Base-by-base conservation (phyloP, 2,329 filamentous ascomycete species). In the Fusarium penzigii region DNA sequence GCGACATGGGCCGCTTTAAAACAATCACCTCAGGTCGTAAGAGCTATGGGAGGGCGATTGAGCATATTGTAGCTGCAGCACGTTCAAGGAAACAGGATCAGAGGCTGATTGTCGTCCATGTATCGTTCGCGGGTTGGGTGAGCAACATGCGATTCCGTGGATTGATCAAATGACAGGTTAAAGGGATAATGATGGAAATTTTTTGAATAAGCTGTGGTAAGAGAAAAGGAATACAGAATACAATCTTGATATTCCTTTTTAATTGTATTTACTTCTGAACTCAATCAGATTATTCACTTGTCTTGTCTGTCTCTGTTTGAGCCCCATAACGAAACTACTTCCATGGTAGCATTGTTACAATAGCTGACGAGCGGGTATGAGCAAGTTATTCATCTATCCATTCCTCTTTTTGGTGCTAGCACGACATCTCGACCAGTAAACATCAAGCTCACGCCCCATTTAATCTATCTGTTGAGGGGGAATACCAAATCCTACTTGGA, bases 1-100 rank as follows among this genome's bases (percentile, higher is more conserved):
- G 57, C 51, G 58, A 54, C 53, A 45, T 51, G 57, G 54, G 57
- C 52, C 36, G 46, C 44, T 39, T 57, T 47, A 53, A 50, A 52
- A 51, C 52, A 61, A 63, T 62, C 59, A 59, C 61, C 61, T 59
- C 53, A 63, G 52, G 49, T 57, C 61, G 58, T 55, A 53, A 61
- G 61, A 25, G 51, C 56, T 51, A 51, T 60, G 55, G 57, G 62
- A 64, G 62, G 55, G 61, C 50, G 46, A 64, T 64, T 63, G 62
- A 64, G 62, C 62, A 64, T 52, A 46, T 64, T 64, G 59, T 61
- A 53, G 58, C 58, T 41, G 48, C 57, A 45, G 51, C 44, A 44
- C 49, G 44, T 49, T 51, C 36, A 42, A 50, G 57, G 42, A 55
- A 52, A 48, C 42, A 20, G 34, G 48, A 46, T 46, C 54, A 48